A percentile compares a stretch with the other conserved stretches of the same genome.
phyloP scores from a whole-genome alignment of 1,284 basidiomycete species.

The Ustilago trichophora region DNA sequence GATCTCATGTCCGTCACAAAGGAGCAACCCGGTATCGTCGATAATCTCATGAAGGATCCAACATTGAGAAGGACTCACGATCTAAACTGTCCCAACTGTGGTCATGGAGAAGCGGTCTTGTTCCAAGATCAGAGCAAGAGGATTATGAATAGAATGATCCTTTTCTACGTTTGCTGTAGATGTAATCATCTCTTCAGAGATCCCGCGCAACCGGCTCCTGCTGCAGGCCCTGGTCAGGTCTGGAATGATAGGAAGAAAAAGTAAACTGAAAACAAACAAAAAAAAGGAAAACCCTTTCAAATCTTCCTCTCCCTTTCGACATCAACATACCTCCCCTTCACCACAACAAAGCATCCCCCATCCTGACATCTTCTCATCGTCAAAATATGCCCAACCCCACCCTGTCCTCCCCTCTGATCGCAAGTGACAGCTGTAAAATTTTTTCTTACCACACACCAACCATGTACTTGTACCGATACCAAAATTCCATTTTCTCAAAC shows the following conservation, averaged over 20 bases:
- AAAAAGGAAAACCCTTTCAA: not conserved
- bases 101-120: slow-evolving; percentile 55
- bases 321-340: too few species aligned
- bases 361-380: not conserved
- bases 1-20: slow-evolving; percentile 90
- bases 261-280: not conserved
- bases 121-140: slow-evolving; percentile 66
- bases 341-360: too few species aligned
- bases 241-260: slow-evolving; percentile 54
- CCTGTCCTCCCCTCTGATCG: too few species aligned
- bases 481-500: too few species aligned
- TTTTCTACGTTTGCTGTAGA: slow-evolving; percentile 62
- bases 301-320: too few species aligned
- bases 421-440: slow-evolving; percentile 6
- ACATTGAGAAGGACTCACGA: slow-evolving; percentile 72
- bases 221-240: slow-evolving; percentile 35
- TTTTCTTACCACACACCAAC: not conserved
- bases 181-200: slow-evolving; percentile 63
- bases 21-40: slow-evolving; percentile 91
- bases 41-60: slow-evolving; percentile 87
- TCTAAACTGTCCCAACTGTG: slow-evolving; percentile 59
- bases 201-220: slow-evolving; percentile 29
- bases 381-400: not conserved
- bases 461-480: slow-evolving; percentile 34
- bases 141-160: slow-evolving; percentile 62